A percentile compares a stretch with the other conserved stretches of the same genome.
These are phyloP conservation scores for Logfia minima DNA, from an alignment of 129 eudicot species.

Conservation along the genomic window DNA sequence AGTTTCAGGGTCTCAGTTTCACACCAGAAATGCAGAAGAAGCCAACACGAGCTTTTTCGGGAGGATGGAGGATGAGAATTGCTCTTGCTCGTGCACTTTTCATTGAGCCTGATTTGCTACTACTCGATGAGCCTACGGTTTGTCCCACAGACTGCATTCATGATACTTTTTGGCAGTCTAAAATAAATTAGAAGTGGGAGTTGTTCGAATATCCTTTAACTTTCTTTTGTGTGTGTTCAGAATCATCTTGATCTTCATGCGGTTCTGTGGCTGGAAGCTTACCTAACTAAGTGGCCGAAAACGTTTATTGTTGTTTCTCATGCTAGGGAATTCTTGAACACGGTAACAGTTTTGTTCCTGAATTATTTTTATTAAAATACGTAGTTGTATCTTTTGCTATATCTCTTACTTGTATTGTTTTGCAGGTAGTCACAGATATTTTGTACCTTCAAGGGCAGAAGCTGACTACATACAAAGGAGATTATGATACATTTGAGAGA, in stretches of 20 bases:
- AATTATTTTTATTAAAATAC: background rate
- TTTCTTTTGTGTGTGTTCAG: conserved; percentile 40
- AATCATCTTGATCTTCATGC: conserved; percentile 99
- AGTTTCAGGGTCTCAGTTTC: conserved; percentile 90
- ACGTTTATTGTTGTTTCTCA: conserved; percentile 99
- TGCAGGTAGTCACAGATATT: conserved; percentile 92
- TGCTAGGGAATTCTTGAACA: conserved; percentile 95
- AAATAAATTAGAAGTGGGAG: background rate
- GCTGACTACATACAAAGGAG: conserved; percentile 75
- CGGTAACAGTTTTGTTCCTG: conserved; percentile 45
- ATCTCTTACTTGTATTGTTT: conserved; percentile 9
- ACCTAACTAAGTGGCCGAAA: conserved; percentile 97
- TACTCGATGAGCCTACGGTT: conserved; percentile 98
- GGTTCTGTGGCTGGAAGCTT: conserved; percentile 91
- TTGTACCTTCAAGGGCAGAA: conserved; percentile 89
- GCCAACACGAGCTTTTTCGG: conserved; percentile 89
- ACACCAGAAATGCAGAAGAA: conserved; percentile 86
- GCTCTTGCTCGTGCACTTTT: conserved; percentile 99
- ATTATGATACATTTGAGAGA: conserved; percentile 95
- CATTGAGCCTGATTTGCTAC: conserved; percentile 87
- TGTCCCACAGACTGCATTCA: conserved; percentile 9
- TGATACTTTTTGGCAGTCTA: conserved; percentile 14
- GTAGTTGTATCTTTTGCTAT: conserved; percentile 3
- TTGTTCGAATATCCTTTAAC: background rate
- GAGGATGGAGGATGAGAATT: conserved; percentile 99